Evolutionary conservation across 2,329 filamentous ascomycete species (phyloP).

Genomic region (Paecilomyces variotii): DNA sequence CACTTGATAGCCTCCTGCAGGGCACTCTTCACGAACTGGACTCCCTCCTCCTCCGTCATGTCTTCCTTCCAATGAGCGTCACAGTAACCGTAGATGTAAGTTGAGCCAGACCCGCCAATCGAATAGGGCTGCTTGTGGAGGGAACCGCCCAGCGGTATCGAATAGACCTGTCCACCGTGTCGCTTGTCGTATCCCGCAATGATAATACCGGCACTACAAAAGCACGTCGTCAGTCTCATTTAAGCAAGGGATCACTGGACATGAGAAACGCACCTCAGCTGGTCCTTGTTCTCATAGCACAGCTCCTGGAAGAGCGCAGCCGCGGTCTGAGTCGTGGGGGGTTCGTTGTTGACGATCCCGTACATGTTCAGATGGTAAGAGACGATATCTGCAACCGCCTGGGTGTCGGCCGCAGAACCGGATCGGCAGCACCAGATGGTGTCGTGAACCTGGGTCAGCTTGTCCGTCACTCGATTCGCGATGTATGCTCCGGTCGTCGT

Average conservation of each 20-base stretch:
- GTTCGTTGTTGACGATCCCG: conserved; percentile 78
- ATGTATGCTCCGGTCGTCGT: conserved; percentile 98
- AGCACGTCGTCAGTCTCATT: conserved; percentile 3
- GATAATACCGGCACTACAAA: conserved; percentile 77
- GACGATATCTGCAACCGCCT: conserved; percentile 96
- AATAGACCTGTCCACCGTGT: conserved; percentile 95
- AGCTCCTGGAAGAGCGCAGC: conserved; percentile 96
- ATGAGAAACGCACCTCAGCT: conserved; percentile 58
- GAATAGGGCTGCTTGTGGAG: conserved; percentile 95
- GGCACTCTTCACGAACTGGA: conserved; percentile 86
- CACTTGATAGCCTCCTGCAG: conserved; percentile 95
- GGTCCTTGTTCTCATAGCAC: conserved; percentile 96
- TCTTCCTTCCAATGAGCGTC: conserved; percentile 91
- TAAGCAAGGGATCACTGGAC: not conserved
- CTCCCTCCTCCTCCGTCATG: conserved; percentile 87
- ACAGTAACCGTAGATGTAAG: conserved; percentile 99
- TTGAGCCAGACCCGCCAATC: conserved; percentile 93
- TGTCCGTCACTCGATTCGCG: conserved; percentile 97
- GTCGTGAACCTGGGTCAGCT: conserved; percentile 95
- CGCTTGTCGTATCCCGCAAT: conserved; percentile 96
- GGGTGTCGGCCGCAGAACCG: conserved; percentile 93
- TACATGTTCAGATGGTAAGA: conserved; percentile 94
- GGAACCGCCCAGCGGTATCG: conserved; percentile 90
- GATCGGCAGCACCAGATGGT: conserved; percentile 99
- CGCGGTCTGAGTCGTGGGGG: conserved; percentile 88